Conservation (phyloP, 2,329 filamentous ascomycete genomes). For the Calonectria ilicicola region DNA sequence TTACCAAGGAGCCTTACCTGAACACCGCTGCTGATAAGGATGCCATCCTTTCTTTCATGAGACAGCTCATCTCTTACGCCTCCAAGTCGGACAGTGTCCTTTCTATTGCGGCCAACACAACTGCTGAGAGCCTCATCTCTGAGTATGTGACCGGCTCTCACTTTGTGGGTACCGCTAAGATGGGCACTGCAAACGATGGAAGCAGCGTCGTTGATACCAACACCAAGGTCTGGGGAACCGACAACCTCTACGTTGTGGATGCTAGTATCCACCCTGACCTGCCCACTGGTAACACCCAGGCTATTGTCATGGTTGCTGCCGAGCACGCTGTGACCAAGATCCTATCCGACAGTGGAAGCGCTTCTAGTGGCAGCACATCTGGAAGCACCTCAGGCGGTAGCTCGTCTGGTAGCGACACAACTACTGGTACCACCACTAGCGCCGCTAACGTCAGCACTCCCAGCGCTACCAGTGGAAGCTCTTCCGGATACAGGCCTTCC, state of each 20-base stretch:
- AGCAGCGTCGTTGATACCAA: conserved; percentile 72
- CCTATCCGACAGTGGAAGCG: neutral
- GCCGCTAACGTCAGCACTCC: neutral
- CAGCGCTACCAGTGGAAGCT: neutral
- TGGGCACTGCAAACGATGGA: conserved; percentile 67
- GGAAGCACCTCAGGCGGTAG: neutral
- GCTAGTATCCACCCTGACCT: conserved; percentile 78
- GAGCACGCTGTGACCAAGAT: conserved; percentile 65
- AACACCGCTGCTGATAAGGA: conserved; percentile 51
- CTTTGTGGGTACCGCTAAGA: conserved; percentile 71
- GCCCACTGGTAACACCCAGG: conserved; percentile 75
- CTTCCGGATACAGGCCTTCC: neutral
- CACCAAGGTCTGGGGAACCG: conserved; percentile 74
- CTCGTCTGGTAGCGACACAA: neutral
- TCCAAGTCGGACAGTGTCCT: conserved; percentile 68
- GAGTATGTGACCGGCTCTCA: conserved; percentile 62
- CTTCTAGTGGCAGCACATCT: neutral
- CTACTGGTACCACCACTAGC: neutral
- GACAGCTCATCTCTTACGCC: conserved; percentile 74
- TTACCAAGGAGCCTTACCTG: conserved; percentile 51
- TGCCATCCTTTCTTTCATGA: conserved; percentile 61
- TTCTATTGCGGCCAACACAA: conserved; percentile 58
- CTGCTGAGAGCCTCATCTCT: conserved; percentile 67
- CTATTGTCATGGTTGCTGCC: conserved; percentile 72
- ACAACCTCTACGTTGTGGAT: conserved; percentile 77